Conservation (phyloP, 2,329 filamentous ascomycete species). For the Cytospora paraplurivora region DNA sequence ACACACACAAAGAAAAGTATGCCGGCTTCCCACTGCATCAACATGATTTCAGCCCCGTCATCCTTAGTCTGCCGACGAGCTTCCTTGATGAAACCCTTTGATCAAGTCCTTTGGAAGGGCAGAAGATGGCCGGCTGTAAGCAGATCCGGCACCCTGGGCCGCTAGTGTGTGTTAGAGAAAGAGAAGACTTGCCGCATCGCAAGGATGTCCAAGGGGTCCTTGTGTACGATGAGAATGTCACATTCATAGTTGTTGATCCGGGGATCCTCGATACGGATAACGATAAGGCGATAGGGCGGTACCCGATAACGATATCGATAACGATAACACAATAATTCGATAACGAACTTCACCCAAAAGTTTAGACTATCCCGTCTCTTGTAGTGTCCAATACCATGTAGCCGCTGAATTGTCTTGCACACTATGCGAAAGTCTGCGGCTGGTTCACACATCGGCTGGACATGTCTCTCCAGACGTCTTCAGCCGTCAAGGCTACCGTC, state of each 20-base stretch:
- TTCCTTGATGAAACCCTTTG: not conserved
- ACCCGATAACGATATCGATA: no score
- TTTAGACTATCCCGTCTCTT: not conserved
- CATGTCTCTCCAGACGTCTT: constrained; percentile 32
- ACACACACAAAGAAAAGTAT: not conserved
- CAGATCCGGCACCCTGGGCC: not conserved
- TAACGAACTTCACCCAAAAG: not conserved
- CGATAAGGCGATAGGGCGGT: no score
- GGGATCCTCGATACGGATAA: not conserved
- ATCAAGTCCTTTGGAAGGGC: not conserved
- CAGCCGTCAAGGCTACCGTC: constrained; percentile 1
- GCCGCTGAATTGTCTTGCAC: not conserved
- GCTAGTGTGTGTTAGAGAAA: constrained; percentile 1
- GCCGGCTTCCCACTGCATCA: not conserved
- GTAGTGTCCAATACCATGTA: not conserved
- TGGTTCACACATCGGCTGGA: constrained; percentile 39
- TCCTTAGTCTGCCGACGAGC: not conserved
- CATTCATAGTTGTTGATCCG: no score
- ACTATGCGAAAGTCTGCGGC: constrained; percentile 38
- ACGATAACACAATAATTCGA: not conserved
- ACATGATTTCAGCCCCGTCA: not conserved
- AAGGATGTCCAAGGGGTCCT: not conserved
- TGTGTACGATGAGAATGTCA: not conserved
- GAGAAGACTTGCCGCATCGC: not conserved
- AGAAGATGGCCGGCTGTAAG: not conserved